These are phyloP conservation scores for Mytilinidion resinicola DNA, from an alignment of 495 filamentous ascomycete genomes.

Conservation along the genomic window DNA sequence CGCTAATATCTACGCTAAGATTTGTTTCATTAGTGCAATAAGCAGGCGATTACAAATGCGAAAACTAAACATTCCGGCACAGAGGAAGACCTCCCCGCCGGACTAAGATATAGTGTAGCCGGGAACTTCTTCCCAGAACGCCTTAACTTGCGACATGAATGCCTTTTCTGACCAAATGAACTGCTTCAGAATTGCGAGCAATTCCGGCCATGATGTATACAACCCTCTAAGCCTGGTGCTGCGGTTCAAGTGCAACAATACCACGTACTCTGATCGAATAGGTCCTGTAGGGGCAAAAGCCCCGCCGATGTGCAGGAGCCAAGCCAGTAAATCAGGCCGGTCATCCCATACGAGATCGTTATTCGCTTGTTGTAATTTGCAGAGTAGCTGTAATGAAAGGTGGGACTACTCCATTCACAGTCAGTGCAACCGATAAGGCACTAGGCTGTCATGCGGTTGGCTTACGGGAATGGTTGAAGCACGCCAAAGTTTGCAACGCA, in stretches of 20 bases:
- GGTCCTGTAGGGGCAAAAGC: constrained; percentile 35
- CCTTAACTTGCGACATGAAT: constrained; percentile 30
- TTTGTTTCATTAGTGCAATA: not conserved
- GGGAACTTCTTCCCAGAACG: constrained; percentile 24
- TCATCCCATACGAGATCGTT: constrained; percentile 31
- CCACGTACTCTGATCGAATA: constrained; percentile 32
- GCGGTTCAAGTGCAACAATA: constrained; percentile 27
- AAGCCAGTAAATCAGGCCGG: constrained; percentile 31
- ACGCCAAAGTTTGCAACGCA: constrained; percentile 40
- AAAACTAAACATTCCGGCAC: not conserved
- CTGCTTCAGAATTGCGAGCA: constrained; percentile 29
- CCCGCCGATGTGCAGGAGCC: constrained; percentile 39
- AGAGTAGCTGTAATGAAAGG: constrained; percentile 35
- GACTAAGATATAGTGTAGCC: not conserved
- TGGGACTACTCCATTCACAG: constrained; percentile 29
- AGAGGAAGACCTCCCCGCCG: not conserved
- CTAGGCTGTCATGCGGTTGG: too few species aligned
- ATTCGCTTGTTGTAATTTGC: constrained; percentile 28
- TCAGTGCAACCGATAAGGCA: not conserved
- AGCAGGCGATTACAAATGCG: constrained; percentile 2
- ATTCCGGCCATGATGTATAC: constrained; percentile 30
- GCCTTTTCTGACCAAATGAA: constrained; percentile 42
- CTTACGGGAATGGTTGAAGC: constrained; percentile 35
- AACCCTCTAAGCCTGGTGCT: not conserved
- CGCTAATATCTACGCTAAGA: constrained; percentile 1